phyloP scores from a whole-genome alignment of 441 rosid genomes.

The Macaranga tanarius region DNA sequence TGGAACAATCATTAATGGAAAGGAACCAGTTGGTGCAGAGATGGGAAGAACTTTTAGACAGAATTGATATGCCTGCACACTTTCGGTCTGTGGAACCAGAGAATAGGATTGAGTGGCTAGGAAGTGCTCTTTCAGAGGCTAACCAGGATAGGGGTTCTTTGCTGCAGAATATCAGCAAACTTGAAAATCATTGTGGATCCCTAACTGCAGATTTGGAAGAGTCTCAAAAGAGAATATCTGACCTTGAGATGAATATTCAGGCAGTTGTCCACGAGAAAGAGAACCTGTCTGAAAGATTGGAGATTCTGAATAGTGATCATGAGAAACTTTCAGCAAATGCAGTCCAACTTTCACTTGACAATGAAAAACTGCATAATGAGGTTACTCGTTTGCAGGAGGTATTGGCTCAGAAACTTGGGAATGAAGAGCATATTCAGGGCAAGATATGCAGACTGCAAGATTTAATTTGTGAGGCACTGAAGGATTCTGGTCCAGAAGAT shows the following conservation, averaged over 20 bases:
- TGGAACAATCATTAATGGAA: conserved; percentile 95
- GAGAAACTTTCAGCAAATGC: conserved; percentile 48
- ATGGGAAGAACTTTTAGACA: conserved; percentile 88
- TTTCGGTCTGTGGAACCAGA: conserved; percentile 77
- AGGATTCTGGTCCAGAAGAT: conserved; percentile 50
- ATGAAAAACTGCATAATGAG: conserved; percentile 55
- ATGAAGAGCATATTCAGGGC: conserved; percentile 46
- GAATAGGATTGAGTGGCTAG: conserved; percentile 89
- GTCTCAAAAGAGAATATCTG: conserved; percentile 52
- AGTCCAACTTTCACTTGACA: conserved; percentile 55
- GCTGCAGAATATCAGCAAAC: conserved; percentile 63
- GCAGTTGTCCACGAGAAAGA: conserved; percentile 52
- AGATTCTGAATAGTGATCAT: conserved; percentile 43
- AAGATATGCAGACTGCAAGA: conserved; percentile 57
- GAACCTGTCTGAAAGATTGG: conserved; percentile 62
- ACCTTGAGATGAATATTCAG: conserved; percentile 56
- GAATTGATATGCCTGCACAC: conserved; percentile 72
- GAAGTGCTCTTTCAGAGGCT: conserved; percentile 71
- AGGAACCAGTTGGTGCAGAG: conserved; percentile 87
- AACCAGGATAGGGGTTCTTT: conserved; percentile 56
- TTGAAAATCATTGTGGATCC: conserved; percentile 62
- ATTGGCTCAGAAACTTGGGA: conserved; percentile 51
- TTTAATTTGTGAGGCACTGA: conserved; percentile 60
- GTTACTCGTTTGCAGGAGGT: conserved; percentile 52
- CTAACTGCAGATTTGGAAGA: conserved; percentile 72